Evolutionary conservation across 495 filamentous ascomycete species (phyloP), one percentile per base, ranked within the genome.

Genomic region (Aspergillus diversus): DNA sequence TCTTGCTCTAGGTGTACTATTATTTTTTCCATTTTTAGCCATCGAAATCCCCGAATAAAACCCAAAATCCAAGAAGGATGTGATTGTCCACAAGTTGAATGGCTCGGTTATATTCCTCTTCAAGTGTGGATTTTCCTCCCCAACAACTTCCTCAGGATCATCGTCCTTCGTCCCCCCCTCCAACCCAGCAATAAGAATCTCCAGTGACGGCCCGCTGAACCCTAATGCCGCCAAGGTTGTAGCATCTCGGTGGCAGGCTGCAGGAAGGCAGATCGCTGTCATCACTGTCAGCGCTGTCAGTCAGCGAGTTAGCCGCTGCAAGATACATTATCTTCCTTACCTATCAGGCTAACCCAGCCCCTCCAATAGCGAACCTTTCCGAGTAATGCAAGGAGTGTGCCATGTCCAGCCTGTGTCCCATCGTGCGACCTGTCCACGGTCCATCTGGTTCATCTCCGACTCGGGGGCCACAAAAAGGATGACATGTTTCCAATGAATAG

Each of bases 291-390:
- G 39, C 39, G 39, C 39, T 12, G 39, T 43, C 42, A 39, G 39
- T 58, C 57, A 59, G 57, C 57, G 57, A 59, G 57, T 54, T 61
- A 54, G 50, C 50, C 59, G 59, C 59, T 54, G 59, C 49, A 61
- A 34, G 21, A 47, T 54, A 59, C 13, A 32, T 7, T 46, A 39
- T 15, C 33, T 17, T 57, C 56, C 56, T 43, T 31, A 17, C 35
- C 35, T 32, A 57, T 43, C 55, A 9, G 55, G 39, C 9, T 42
- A 11, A 31, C 13, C 21, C 16, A 42, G 4, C 39, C 17, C 21
- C 9, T 46, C 39, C 55, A 57, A 57, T 57, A 16, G 13, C 27
- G 32, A 33, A n/a, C 53, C 13, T 17, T 33, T 50, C 47, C 47
- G 47, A 50, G 21, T 31, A 9, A 27, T 50, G 47, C 16, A 50